Percentiles rank a stretch among this genome's conserved stretches.
Evolutionary conservation across 1,284 basidiomycete species (phyloP).

Genomic region (Ceratobasidium theobromae): DNA sequence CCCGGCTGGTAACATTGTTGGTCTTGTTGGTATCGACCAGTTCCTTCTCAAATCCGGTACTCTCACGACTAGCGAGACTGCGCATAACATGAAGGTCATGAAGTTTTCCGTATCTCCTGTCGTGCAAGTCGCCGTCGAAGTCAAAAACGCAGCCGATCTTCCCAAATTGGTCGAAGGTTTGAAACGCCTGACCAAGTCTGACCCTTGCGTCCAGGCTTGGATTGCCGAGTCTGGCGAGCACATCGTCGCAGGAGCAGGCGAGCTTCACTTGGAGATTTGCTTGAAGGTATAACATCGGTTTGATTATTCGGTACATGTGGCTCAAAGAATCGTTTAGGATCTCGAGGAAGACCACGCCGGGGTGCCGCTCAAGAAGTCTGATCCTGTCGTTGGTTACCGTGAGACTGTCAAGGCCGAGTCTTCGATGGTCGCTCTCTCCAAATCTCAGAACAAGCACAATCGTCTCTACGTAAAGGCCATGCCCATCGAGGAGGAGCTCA

Average conservation of each 20-base stretch:
- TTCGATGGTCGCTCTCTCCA: constrained; percentile 93
- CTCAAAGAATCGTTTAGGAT: constrained; percentile 56
- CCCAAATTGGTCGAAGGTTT: constrained; percentile 99
- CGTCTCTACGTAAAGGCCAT: constrained; percentile 93
- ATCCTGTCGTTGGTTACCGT: constrained; percentile 97
- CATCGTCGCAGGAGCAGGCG: constrained; percentile 99
- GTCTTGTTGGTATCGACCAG: constrained; percentile 99
- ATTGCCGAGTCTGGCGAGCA: constrained; percentile 94
- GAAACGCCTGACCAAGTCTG: constrained; percentile 99
- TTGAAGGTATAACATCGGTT: constrained; percentile 69
- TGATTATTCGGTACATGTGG: background rate
- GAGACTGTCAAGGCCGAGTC: constrained; percentile 97
- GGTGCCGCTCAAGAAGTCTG: constrained; percentile 98
- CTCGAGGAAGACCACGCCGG: constrained; percentile 99
- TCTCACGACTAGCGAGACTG: constrained; percentile 95
- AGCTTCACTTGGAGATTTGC: constrained; percentile 99
- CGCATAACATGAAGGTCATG: constrained; percentile 99
- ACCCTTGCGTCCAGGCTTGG: constrained; percentile 98
- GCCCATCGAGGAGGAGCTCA: constrained; percentile 93
- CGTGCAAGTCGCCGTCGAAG: constrained; percentile 99
- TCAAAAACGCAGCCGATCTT: constrained; percentile 99
- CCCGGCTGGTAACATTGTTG: constrained; percentile 97
- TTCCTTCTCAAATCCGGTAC: constrained; percentile 99
- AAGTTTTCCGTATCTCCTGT: constrained; percentile 99
- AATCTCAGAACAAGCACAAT: constrained; percentile 99